Conservation (phyloP, 139 green algal genomes). For the Picochlorum sp. region DNA sequence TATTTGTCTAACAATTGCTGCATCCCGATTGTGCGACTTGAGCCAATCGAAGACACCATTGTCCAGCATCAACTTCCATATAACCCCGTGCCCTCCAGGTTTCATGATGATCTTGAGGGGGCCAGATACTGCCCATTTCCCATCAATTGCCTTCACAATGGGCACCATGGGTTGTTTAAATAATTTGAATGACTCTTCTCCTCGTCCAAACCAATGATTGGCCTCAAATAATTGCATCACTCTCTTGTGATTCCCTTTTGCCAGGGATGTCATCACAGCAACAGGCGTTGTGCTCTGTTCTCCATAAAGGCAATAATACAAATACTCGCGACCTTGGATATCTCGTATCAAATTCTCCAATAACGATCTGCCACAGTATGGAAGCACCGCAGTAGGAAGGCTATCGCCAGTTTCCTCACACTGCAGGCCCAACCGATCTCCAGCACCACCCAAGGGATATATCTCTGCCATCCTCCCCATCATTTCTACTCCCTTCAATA, state of each 20-base stretch:
- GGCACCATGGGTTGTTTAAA: slow-evolving; percentile 90
- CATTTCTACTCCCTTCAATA: slow-evolving; percentile 47
- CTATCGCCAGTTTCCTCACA: slow-evolving; percentile 77
- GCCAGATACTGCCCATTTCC: slow-evolving; percentile 66
- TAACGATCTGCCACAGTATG: slow-evolving; percentile 85
- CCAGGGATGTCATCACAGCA: slow-evolving; percentile 93
- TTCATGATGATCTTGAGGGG: slow-evolving; percentile 70
- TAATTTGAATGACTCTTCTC: slow-evolving; percentile 57
- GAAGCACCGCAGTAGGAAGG: slow-evolving; percentile 87
- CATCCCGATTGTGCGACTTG: slow-evolving; percentile 36
- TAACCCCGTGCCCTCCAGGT: slow-evolving; percentile 92
- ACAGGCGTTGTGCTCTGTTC: slow-evolving; percentile 73
- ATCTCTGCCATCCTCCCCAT: slow-evolving; percentile 87
- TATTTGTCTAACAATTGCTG: slow-evolving; percentile 84
- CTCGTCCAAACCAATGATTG: slow-evolving; percentile 73
- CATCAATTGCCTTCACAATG: slow-evolving; percentile 63
- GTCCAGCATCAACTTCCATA: slow-evolving; percentile 98
- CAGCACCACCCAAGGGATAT: slow-evolving; percentile 88
- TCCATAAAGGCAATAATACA: slow-evolving; percentile 84
- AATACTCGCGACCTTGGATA: slow-evolving; percentile 88
- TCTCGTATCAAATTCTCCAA: slow-evolving; percentile 87
- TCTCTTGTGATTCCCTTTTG: slow-evolving; percentile 89
- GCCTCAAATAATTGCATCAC: slow-evolving; percentile 57
- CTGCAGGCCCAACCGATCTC: slow-evolving; percentile 82
- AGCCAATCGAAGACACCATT: slow-evolving; percentile 83